Evolutionary conservation across 2,329 filamentous ascomycete genomes (phyloP), one percentile per base, ranked within the genome.

Genomic region (Aspergillus fumigatiaffinis): DNA sequence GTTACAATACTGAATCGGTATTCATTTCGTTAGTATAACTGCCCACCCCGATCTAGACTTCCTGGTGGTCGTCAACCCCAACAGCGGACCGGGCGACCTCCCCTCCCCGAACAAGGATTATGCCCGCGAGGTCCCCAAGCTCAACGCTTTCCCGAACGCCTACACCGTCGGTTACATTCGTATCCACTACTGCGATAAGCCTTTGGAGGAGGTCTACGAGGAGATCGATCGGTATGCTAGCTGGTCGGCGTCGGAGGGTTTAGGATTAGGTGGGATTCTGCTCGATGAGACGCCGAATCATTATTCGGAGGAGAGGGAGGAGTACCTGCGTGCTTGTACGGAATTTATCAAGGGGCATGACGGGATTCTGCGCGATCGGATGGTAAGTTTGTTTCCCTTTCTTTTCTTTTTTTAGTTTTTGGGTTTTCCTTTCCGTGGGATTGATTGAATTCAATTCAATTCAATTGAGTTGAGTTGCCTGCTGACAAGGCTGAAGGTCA

Each of bases 111-210:
- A 63, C 41, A 47, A 50, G 35, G 54, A 56, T 51, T 63, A 63
- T 44, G 53, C 53, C 25, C 57, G 57, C 20, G 59, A 63, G 48
- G 32, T 63, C 4, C 41, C 59, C 4, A 54, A 57, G 10, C 47
- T 66, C 12, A 64, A 66, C 47, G 28, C 50, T 2, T 63, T 55
- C 32, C 32, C 48, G 21, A 66, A 65, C 53, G 61, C 63, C 48
- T 59, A 59, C 58, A 59, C 59, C n/a, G 56, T 65, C 32, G 64
- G 64, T 47, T 66, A 66, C 44, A 61, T 66, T 41, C 62, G 62
- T 29, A 56, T 66, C 51, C 55, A 64, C 58, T 66, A 66, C 55
- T 66, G 64, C 62, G 53, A 44, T 25, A 66, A 64, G 59, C 59
- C 63, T 52, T 49, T 62, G 29, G 23, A n/a, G 1, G 53, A 56